Evolutionary conservation across 805 yeast species (phyloP).

Genomic region (Jamesozyma rosinii): DNA sequence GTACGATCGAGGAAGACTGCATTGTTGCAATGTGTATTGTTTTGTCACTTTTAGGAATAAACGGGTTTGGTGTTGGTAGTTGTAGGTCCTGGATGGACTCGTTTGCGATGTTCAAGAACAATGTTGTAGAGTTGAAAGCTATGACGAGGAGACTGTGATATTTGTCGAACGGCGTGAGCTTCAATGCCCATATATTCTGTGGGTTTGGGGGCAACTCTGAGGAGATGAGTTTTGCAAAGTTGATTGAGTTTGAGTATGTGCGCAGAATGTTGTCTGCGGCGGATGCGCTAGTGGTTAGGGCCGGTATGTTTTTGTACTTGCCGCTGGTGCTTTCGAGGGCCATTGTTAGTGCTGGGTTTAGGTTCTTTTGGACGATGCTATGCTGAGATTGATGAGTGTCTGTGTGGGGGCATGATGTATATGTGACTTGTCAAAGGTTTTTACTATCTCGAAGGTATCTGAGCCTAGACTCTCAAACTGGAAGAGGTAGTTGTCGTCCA

Average conservation of each 20-base stretch:
- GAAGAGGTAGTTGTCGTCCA: constrained; percentile 56
- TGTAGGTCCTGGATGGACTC: constrained; percentile 64
- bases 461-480: constrained; percentile 74
- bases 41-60: constrained; percentile 45
- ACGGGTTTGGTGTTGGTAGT: constrained; percentile 57
- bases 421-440: constrained; percentile 10
- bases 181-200: constrained; percentile 55
- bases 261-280: constrained; percentile 32
- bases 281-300: too few species aligned
- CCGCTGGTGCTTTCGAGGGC: constrained; percentile 22
- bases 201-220: constrained; percentile 69
- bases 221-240: constrained; percentile 54
- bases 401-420: constrained; percentile 5
- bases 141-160: constrained; percentile 21
- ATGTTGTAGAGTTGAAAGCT: constrained; percentile 16
- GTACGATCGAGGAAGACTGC: constrained; percentile 56
- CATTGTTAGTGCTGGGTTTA: constrained; percentile 46
- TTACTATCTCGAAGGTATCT: constrained; percentile 16
- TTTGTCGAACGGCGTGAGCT: constrained; percentile 26
- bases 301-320: constrained; percentile 19
- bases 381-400: constrained; percentile 46
- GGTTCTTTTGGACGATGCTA: constrained; percentile 33
- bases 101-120: constrained; percentile 18
- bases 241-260: constrained; percentile 46
- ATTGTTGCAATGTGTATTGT: constrained; percentile 66